phyloP scores from a whole-genome alignment of 345 rosid genomes.

The Citrus reticulata region DNA sequence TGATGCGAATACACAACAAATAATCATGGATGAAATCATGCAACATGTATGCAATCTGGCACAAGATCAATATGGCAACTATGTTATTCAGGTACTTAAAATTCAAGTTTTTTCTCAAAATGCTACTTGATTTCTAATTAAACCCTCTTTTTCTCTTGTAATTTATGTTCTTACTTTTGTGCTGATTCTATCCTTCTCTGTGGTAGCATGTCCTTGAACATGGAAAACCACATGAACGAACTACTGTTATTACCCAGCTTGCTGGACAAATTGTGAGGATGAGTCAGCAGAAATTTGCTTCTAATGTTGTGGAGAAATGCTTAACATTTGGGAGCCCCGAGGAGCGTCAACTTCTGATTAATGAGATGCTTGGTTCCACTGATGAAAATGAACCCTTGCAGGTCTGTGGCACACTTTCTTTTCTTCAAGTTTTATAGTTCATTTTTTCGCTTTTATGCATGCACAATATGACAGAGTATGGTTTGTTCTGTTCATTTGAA shows the following conservation, averaged over 20 bases:
- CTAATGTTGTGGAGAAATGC: constrained; percentile 95
- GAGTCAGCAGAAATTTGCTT: constrained; percentile 99
- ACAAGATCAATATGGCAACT: constrained; percentile 95
- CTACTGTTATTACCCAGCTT: constrained; percentile 73
- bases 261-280: constrained; percentile 90
- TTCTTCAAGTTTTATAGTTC: not conserved
- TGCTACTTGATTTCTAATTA: not conserved
- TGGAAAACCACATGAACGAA: constrained; percentile 74
- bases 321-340: constrained; percentile 80
- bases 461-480: not conserved
- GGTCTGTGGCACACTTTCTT: constrained; percentile 40
- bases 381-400: constrained; percentile 98
- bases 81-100: constrained; percentile 81
- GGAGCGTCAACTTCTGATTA: constrained; percentile 80
- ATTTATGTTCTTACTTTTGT: not conserved
- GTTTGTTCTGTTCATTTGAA: not conserved
- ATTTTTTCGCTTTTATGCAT: not conserved
- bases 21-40: constrained; percentile 88
- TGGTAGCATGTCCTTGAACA: constrained; percentile 86
- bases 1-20: constrained; percentile 55
- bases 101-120: not conserved
- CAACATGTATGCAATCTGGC: constrained; percentile 67
- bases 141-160: not conserved
- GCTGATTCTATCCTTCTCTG: constrained; percentile 14
- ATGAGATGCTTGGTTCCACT: constrained; percentile 87